Percentiles rank a stretch among this genome's conserved stretches.
Conservation (phyloP, 306 rosid species). For the Malus domestica region ASM211411v1 NC_041793.1:34190501-34191000, state of each 20-base stretch:
- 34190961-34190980: constrained; percentile 84
- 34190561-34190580: constrained; percentile 90
- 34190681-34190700: constrained; percentile 92
- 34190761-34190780: constrained; percentile 77
- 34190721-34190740: constrained; percentile 83
- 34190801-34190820: constrained; percentile 87
- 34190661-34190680: constrained; percentile 74
- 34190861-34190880: constrained; percentile 98
- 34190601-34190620: constrained; percentile 86
- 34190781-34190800: constrained; percentile 90
- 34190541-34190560: constrained; percentile 98
- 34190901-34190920: constrained; percentile 89
- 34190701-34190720: constrained; percentile 76
- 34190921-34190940: constrained; percentile 87
- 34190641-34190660: constrained; percentile 75
- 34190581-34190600: constrained; percentile 86
- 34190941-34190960: constrained; percentile 81
- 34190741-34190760: constrained; percentile 86
- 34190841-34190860: constrained; percentile 91
- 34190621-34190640: constrained; percentile 85
- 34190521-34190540: constrained; percentile 97
- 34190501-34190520: constrained; percentile 91
- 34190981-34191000: constrained; percentile 38
- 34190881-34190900: constrained; percentile 94
- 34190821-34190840: constrained; percentile 86